These are phyloP conservation scores for Hordeum marinum DNA, from an alignment of 176 grass and related monocot species.

Conservation along the genomic window DNA sequence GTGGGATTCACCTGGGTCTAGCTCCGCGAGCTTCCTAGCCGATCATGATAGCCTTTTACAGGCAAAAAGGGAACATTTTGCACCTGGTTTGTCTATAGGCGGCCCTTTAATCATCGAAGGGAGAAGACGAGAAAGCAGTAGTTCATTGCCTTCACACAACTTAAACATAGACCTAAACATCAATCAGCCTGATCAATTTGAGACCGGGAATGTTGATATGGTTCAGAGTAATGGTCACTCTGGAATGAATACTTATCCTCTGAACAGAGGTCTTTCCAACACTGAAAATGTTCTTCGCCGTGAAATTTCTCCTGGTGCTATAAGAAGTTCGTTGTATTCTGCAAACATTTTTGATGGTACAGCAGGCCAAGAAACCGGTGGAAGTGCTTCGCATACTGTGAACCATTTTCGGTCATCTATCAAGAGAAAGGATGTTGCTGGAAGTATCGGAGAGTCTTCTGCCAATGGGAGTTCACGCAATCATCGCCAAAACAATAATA, in stretches of 20 bases:
- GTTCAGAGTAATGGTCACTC: constrained; percentile 14
- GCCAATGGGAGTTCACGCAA: constrained; percentile 32
- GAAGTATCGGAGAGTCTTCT: constrained; percentile 49
- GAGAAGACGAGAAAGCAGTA: constrained; percentile 38
- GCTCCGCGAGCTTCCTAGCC: constrained; percentile 36
- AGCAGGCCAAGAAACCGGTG: background rate
- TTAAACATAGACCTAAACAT: constrained; percentile 55
- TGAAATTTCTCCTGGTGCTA: constrained; percentile 12
- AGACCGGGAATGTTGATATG: constrained; percentile 28
- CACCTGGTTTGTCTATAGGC: constrained; percentile 26
- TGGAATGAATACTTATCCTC: constrained; percentile 23
- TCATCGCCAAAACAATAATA: constrained; percentile 26
- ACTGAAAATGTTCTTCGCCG: background rate
- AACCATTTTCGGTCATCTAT: constrained; percentile 23
- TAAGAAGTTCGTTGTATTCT: constrained; percentile 21
- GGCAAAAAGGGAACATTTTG: constrained; percentile 45
- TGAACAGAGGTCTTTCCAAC: constrained; percentile 20
- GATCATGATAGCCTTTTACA: constrained; percentile 31
- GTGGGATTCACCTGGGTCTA: constrained; percentile 58
- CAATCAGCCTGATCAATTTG: constrained; percentile 53
- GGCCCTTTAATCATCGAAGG: constrained; percentile 32
- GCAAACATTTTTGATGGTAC: constrained; percentile 14
- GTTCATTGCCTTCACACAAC: constrained; percentile 39
- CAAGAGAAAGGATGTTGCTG: constrained; percentile 52
- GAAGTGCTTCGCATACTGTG: constrained; percentile 23